Conservation (phyloP, 371 early-diverging fungal species). For the Mucor circinelloides region DNA sequence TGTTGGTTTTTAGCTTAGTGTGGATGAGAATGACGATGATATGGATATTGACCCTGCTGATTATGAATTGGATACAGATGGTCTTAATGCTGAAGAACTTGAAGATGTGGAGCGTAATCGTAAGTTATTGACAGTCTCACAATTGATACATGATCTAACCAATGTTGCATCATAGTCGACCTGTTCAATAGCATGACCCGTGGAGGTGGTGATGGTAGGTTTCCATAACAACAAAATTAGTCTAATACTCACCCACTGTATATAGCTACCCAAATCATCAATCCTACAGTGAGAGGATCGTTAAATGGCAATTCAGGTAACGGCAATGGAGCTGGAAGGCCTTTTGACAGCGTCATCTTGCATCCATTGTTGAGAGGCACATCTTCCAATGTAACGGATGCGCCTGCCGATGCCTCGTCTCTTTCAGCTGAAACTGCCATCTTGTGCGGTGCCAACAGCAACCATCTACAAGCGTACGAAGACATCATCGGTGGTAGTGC, state of each 20-base stretch:
- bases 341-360: constrained; percentile 26
- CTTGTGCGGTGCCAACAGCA: constrained; percentile 15
- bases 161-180: background rate
- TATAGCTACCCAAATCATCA: constrained; percentile 7
- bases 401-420: background rate
- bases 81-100: constrained; percentile 24
- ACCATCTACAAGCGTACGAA: constrained; percentile 56
- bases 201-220: background rate
- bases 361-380: constrained; percentile 23
- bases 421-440: background rate
- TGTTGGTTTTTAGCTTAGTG: constrained; percentile 17
- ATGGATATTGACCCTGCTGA: constrained; percentile 18
- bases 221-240: background rate
- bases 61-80: constrained; percentile 33
- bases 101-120: constrained; percentile 42
- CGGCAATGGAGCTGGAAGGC: background rate
- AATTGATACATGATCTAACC: background rate
- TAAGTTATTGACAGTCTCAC: background rate
- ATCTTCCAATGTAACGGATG: background rate
- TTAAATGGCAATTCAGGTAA: background rate
- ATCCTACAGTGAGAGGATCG: constrained; percentile 8
- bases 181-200: background rate
- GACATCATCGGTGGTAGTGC: constrained; percentile 72
- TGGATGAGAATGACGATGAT: constrained; percentile 31
- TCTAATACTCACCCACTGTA: background rate